Base-by-base conservation (phyloP, 2,329 filamentous ascomycete genomes). In the Graphilbum ipis-grandicollis region DNA sequence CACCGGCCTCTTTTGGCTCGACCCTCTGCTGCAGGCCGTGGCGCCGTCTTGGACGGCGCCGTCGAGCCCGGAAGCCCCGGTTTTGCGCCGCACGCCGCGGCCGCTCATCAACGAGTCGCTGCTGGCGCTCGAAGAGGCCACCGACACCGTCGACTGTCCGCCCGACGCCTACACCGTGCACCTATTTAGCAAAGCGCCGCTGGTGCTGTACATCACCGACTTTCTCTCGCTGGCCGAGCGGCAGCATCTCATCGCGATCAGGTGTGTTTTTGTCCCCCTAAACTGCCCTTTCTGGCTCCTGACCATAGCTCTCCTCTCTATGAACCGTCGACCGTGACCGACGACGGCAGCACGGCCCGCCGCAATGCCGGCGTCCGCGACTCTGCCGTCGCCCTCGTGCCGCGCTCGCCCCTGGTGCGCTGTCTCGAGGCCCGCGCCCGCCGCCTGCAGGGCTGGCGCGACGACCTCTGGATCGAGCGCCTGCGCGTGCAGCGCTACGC, bases 181-280 rank as follows among this genome's bases (percentile, higher is more conserved):
- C 38, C 54, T 71, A 19, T 48, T 64, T 39, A 66, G 57, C 32
- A 57, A 60, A 37, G 60, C 61, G 38, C 67, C 68, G 17, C 48
- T 71, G 28, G 63, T 71, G 3, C 46, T 71, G 4, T 71, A 71
- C 41, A 51, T 71, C 12, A 64, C 69, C 50, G 54, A 59, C 15
- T 71, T 71, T 44, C 43, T 71, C 37, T 57, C 53, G 13, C 41
- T 44, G 9, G 51, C 50, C 4, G 67, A 71, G 48, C 56, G 59
- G 34, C 41, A 44, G 23, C 61, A 68, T 44, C 48, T 71, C 17
- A 50, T 69, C 2, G 58, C 65, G 14, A 61, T 68, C 31, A 68
- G 65, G 66, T 69, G 35, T n/a, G 50, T 45, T 9, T 32, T 17
- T 3, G 3, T 13, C 5, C 13, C 3, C 12, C 23, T 12, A 25